Evolutionary conservation across 2,329 filamentous ascomycete species (phyloP), one percentile per base, ranked within the genome.

Genomic region (Pyrenophora graminea): DNA sequence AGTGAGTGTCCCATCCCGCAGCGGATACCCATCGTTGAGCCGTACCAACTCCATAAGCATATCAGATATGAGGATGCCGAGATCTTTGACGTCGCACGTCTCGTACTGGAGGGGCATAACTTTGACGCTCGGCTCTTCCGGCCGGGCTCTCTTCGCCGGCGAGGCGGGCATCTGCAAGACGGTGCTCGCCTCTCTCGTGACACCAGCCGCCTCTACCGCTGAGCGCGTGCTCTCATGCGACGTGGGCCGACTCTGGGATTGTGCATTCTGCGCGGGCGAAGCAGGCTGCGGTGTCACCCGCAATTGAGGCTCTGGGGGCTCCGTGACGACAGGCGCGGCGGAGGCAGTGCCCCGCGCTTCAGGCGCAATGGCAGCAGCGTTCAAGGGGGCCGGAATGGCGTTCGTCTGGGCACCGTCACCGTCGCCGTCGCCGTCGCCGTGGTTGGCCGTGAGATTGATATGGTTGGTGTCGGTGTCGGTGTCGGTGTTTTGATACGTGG

Each of bases 11-110:
- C 90, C 91, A 60, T 90, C 90, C 63, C 88, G 86, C 48, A 97
- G 83, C 39, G 93, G 92, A 57, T 94, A 85, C 41, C 83, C 83
- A 72, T 99, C 94, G 67, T 99, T 99, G 57, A 93, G 90, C 55
- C 90, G 86, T 61, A 99, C 96, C 40, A 99, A 79, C 75, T 99
- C 94, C 74, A 92, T 87, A 40, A 99, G 82, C 94, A 99, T 97
- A 68, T 95, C 90, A 39, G 92, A 86, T 61, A 99, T 94, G 54
- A 99, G 78, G 36, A 93, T 81, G 23, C 96, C 94, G 69, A 99
- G 84, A 70, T 97, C 92, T 66, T 91, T 89, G 7, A 90, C 84
- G 33, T 88, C 80, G 70, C 90, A 96, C 9, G 85, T 78, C 72
- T 96, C 91, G 72, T 99, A 99, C 64, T 82, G 81, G 53, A 82